Base-by-base conservation (phyloP, 768 basidiomycete genomes). In the Mycena belliarum region DNA sequence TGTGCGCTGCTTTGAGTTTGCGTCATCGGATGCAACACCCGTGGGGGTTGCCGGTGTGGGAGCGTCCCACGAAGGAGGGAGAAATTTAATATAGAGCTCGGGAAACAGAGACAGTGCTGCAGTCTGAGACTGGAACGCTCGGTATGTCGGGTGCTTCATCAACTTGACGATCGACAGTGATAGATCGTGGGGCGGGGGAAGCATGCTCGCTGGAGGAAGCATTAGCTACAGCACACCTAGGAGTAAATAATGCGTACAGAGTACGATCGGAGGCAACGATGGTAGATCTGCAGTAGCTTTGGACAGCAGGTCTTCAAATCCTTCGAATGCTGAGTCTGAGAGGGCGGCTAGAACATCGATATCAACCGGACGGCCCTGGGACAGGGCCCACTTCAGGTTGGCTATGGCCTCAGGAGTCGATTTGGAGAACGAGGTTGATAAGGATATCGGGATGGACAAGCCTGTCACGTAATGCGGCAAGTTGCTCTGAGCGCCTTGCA, bases 121-220 rank as follows among this genome's bases (percentile, higher is more conserved):
- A 11, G 81, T 78, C 59, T 86, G 87, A 4, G 85, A 76, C 66
- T 92, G 89, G 70, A 88, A 94, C 45, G 82, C 80, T 26, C 79
- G 77, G 68, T 93, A 93, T 0, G 80, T 79, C 2, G 89, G 85
- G 65, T 92, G 88, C 46, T 84, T 88, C 79, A 93, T 86, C 69
- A 93, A 75, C 70, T 88, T 86, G 38, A 91, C 88, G 57, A 91
- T 87, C 1, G 91, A 88, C 42, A 88, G 69, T 49, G 81, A 74
- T 35, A 90, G 77, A 63, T 86, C 84, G 63, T 89, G 83, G 1
- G 91, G 88, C 35, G 92, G 92, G 42, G 91, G 92, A 11, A 94
- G 78, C 40, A 91, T 72, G 68, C 91, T 92, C 50, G 87, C 92
- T 94, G 67, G 44, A 38, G 46, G 44, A 32, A 56, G 59, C 41